Percentiles rank a stretch among this genome's conserved stretches.
Evolutionary conservation across 495 filamentous ascomycete species (phyloP).

Genomic region (Talaromyces proteolyticus): DNA sequence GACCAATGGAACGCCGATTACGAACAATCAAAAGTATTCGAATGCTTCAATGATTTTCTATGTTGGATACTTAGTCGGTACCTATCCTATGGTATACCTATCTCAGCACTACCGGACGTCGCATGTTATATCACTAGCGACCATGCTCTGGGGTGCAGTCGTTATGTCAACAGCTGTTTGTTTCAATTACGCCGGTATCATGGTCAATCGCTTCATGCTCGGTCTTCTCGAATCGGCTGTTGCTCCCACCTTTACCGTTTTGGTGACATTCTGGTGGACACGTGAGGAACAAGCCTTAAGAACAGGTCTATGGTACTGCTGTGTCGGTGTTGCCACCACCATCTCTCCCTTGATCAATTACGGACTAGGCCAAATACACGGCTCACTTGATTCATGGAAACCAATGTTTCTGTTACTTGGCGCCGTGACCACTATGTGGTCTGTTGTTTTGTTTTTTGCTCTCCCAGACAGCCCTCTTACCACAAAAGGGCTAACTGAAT

Average conservation of each 20-base stretch:
- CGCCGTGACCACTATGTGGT: constrained; percentile 26
- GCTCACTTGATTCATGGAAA: constrained; percentile 33
- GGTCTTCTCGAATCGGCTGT: constrained; percentile 42
- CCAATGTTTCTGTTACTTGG: constrained; percentile 36
- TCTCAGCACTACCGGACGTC: background rate
- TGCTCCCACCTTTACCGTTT: constrained; percentile 13
- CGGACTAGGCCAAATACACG: constrained; percentile 36
- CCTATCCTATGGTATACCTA: constrained; percentile 25
- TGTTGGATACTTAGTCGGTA: constrained; percentile 16
- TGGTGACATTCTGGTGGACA: constrained; percentile 35
- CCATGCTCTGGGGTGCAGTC: constrained; percentile 32
- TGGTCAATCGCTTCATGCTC: constrained; percentile 38
- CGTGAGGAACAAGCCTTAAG: constrained; percentile 42
- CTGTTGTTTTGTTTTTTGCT: constrained; percentile 28
- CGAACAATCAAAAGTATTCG: background rate
- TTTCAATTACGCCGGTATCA: constrained; percentile 37
- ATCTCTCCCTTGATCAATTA: constrained; percentile 43
- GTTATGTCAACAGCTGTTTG: constrained; percentile 40
- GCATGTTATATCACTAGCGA: background rate
- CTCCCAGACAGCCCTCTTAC: constrained; percentile 42
- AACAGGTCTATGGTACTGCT: constrained; percentile 50
- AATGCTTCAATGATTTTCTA: constrained; percentile 14
- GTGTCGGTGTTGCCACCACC: constrained; percentile 39
- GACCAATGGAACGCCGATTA: background rate
- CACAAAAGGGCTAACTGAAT: constrained; percentile 30